Evolutionary conservation across 1,284 basidiomycete genomes (phyloP).

Genomic region (Tremellales sp.): DNA sequence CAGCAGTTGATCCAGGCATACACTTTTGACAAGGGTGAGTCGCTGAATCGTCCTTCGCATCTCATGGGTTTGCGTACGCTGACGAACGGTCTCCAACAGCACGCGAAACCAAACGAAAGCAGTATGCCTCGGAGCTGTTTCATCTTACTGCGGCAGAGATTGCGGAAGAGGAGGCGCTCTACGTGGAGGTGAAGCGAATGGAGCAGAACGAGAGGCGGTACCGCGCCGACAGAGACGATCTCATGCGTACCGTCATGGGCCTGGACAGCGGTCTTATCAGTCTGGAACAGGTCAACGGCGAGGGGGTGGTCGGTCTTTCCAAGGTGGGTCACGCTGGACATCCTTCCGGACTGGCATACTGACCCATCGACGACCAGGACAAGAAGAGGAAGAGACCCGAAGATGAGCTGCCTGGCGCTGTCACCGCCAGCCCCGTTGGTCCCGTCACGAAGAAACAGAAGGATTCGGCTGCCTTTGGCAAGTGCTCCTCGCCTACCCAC

Average conservation of each 20-base stretch:
- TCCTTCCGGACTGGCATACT: conserved; percentile 1
- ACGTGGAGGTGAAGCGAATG: conserved; percentile 86
- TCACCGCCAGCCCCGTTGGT: conserved; percentile 14
- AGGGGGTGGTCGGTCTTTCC: conserved; percentile 48
- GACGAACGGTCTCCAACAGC: conserved; percentile 53
- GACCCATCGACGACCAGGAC: conserved; percentile 20
- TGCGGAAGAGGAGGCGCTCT: conserved; percentile 92
- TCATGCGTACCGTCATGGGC: conserved; percentile 77
- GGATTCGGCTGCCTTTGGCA: conserved; percentile 36
- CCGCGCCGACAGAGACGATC: conserved; percentile 82
- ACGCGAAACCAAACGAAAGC: conserved; percentile 83
- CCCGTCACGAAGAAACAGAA: conserved; percentile 35
- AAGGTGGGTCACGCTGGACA: conserved; percentile 19
- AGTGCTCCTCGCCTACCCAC: conserved; percentile 2
- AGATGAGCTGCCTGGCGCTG: conserved; percentile 21
- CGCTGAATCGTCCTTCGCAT: background rate
- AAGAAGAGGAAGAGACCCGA: conserved; percentile 47
- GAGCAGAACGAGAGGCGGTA: conserved; percentile 90
- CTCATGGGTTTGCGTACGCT: background rate
- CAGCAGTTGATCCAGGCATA: conserved; percentile 65
- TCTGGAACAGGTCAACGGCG: conserved; percentile 41
- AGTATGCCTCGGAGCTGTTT: conserved; percentile 80
- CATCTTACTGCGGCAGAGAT: conserved; percentile 83
- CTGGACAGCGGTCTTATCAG: conserved; percentile 78
- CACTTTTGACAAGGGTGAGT: conserved; percentile 75